phyloP scores from a whole-genome alignment of 805 yeast species.

The Teunomyces atbi region DNA sequence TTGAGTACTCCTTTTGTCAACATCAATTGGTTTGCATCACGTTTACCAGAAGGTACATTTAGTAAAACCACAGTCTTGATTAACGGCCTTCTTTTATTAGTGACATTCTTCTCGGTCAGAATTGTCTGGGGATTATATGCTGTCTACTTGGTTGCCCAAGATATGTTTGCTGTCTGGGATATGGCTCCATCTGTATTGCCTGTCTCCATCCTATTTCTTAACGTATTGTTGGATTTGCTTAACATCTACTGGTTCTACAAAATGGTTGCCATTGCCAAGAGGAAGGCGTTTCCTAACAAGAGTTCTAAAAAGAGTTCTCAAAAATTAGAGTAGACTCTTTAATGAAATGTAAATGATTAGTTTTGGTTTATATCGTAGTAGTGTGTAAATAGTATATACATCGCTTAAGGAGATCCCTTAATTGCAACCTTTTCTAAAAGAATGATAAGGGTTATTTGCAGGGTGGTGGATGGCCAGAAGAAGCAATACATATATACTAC shows the following conservation, averaged over 20 bases:
- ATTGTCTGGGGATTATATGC: constrained; percentile 87
- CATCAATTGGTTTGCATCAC: constrained; percentile 84
- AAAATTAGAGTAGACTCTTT: neutral
- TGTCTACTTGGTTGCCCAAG: constrained; percentile 48
- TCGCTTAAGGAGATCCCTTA: too few species aligned
- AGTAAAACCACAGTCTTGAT: constrained; percentile 51
- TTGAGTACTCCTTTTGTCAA: constrained; percentile 93
- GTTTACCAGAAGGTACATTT: constrained; percentile 67
- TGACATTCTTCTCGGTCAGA: constrained; percentile 73
- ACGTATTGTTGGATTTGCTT: constrained; percentile 60
- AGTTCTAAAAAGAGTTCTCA: constrained; percentile 5
- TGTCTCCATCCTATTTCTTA: constrained; percentile 50
- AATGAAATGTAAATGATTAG: neutral
- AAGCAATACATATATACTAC: too few species aligned
- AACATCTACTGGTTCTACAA: constrained; percentile 86
- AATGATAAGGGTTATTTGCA: too few species aligned
- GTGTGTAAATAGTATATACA: neutral
- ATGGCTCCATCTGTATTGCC: constrained; percentile 50
- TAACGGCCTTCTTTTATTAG: constrained; percentile 71
- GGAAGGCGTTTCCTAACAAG: constrained; percentile 31
- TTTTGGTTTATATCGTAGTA: neutral
- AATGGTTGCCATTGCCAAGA: constrained; percentile 75
- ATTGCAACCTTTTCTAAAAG: too few species aligned
- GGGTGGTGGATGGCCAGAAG: too few species aligned
- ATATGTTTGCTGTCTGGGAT: constrained; percentile 45